phyloP scores from a whole-genome alignment of 176 grass and related monocot species.

The Oryza glumipatula region DNA sequence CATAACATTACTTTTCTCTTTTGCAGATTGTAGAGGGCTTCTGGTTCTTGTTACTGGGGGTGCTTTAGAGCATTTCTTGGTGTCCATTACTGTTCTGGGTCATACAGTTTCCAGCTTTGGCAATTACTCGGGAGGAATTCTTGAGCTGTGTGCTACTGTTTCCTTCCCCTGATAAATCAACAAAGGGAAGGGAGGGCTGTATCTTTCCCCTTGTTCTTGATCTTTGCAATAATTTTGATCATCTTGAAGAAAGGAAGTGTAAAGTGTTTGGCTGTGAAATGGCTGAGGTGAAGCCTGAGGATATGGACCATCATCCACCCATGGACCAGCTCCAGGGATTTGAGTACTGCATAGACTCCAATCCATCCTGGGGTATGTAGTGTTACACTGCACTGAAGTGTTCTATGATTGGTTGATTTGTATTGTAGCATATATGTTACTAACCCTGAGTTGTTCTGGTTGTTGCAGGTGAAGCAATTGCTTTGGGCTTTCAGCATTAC shows the following conservation, averaged over 20 bases:
- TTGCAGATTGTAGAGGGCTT: slow-evolving; percentile 4
- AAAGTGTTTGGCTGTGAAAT: slow-evolving; percentile 37
- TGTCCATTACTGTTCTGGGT: neutral
- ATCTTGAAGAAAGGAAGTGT: neutral
- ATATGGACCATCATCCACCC: slow-evolving; percentile 67
- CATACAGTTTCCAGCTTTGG: neutral
- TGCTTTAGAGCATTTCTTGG: neutral
- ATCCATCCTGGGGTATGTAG: slow-evolving; percentile 83
- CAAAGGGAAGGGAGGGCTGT: neutral
- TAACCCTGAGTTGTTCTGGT: slow-evolving; percentile 27
- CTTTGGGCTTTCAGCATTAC: slow-evolving; percentile 90
- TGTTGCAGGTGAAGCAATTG: slow-evolving; percentile 70
- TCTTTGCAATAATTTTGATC: neutral
- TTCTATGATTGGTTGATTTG: neutral
- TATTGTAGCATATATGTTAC: neutral
- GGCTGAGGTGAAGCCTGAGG: slow-evolving; percentile 84
- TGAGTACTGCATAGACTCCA: slow-evolving; percentile 99
- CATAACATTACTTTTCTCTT: neutral
- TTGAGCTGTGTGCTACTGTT: neutral
- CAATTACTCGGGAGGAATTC: neutral
- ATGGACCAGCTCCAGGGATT: slow-evolving; percentile 94
- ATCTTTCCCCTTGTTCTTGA: neutral
- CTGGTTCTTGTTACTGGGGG: neutral
- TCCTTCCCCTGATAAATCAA: neutral
- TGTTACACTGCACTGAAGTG: neutral